Conservation (phyloP, 2,329 filamentous ascomycete species). For the Neonectria hederae region DNA sequence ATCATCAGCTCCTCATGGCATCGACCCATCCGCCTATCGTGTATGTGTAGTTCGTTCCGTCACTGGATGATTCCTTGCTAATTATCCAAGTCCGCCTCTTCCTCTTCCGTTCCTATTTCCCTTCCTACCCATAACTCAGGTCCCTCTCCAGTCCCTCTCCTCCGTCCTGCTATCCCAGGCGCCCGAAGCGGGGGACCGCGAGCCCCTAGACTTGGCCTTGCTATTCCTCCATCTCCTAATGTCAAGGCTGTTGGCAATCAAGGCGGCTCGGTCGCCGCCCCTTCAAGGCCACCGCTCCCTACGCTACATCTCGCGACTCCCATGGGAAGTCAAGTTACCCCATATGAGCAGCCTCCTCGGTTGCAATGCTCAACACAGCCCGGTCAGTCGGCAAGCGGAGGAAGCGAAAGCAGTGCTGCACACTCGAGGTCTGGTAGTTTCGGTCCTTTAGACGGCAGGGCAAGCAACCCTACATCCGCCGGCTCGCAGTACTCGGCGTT, state of each 20-base stretch:
- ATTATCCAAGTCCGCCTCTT: slow-evolving; percentile 34
- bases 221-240: slow-evolving; percentile 88
- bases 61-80: slow-evolving; percentile 22
- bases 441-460: slow-evolving; percentile 76
- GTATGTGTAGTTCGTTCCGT: slow-evolving; percentile 28
- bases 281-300: slow-evolving; percentile 70
- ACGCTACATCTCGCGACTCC: slow-evolving; percentile 87
- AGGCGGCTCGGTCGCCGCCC: slow-evolving; percentile 47
- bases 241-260: slow-evolving; percentile 75
- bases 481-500: slow-evolving; percentile 87
- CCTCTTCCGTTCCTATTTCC: slow-evolving; percentile 41
- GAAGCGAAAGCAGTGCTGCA: slow-evolving; percentile 81
- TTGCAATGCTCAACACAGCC: slow-evolving; percentile 62
- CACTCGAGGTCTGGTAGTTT: slow-evolving; percentile 88
- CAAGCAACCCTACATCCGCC: slow-evolving; percentile 84
- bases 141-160: slow-evolving; percentile 77
- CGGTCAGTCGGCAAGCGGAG: slow-evolving; percentile 75
- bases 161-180: slow-evolving; percentile 84
- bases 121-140: slow-evolving; percentile 48
- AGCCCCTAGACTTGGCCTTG: slow-evolving; percentile 82
- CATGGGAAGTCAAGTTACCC: slow-evolving; percentile 79
- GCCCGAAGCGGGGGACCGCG: slow-evolving; percentile 69
- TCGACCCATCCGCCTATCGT: slow-evolving; percentile 34
- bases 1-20: slow-evolving; percentile 32
- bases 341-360: slow-evolving; percentile 71